Evolutionary conservation across 2,329 filamentous ascomycete species (phyloP).

Genomic region (Remersonia thermophila): DNA sequence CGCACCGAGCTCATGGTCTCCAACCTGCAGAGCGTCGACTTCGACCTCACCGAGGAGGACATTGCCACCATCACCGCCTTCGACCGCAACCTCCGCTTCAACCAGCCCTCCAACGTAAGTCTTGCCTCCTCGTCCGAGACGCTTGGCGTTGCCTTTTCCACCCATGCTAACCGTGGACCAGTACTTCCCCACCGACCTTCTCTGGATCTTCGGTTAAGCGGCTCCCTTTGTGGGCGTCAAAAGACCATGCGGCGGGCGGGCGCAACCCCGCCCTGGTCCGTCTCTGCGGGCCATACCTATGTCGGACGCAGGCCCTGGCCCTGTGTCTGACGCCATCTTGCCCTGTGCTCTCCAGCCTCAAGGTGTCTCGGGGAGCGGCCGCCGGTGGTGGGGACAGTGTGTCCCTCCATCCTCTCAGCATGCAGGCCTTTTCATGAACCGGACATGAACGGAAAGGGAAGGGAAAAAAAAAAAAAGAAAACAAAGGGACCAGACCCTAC

Average conservation of each 20-base stretch:
- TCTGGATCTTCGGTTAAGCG: conserved; percentile 45
- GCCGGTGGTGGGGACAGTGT: no score
- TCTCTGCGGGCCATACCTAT: neutral
- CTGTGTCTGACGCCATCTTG: no score
- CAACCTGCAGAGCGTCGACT: conserved; percentile 56
- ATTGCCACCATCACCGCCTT: conserved; percentile 53
- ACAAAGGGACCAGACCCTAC: no score
- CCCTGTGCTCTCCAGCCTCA: no score
- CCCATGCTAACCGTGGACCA: conserved; percentile 16
- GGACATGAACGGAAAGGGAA: no score
- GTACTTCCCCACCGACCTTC: conserved; percentile 44
- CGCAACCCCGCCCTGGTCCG: conserved; percentile 1
- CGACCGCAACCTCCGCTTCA: conserved; percentile 59
- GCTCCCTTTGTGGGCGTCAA: neutral
- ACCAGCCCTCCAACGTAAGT: conserved; percentile 45
- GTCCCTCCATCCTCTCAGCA: no score
- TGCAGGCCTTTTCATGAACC: no score
- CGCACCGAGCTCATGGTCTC: conserved; percentile 39
- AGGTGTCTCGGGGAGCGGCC: no score
- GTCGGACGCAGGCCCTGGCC: neutral
- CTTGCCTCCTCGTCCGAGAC: neutral
- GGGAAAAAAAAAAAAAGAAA: no score
- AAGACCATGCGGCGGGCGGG: neutral
- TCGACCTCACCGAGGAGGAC: conserved; percentile 54
- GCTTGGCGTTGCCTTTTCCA: no score